Base-by-base conservation (phyloP, 345 rosid species). In the Salix suchowensis region DNA sequence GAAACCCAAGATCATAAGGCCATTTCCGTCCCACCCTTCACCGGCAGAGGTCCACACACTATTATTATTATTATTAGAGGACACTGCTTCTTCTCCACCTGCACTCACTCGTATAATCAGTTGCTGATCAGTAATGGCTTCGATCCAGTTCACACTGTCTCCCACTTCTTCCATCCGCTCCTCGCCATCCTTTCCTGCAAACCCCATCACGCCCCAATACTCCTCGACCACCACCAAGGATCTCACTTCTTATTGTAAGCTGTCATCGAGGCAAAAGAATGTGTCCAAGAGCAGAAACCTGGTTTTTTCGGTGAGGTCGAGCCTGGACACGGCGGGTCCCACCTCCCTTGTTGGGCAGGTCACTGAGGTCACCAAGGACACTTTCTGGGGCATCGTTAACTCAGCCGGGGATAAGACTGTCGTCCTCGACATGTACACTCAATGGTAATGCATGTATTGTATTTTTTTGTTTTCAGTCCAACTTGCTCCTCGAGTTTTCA, bases 351-450 rank as follows among this genome's bases (percentile, higher is more conserved):
- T 94, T 40, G 97, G 98, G 7, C 84, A 91, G 83, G 98, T 92
- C 46, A 91, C 95, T 67, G 98, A 91, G 85, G 98, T 89, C 36
- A 80, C 71, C 42, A 94, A 91, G 78, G 98, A 94, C 76, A 94
- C 92, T 18, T 92, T 94, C 79, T 94, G 98, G 98, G 97, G 97
- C 36, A 86, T 94, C 40, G 98, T 94, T 55, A 82, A 92, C 67
- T 89, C 92, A 70, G 95, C 97, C 80, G 86, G 89, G 28, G 95
- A 90, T 16, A 94, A 90, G 85, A 79, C 91, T 46, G 94, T 92
- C 74, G 97, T 94, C 78, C 90, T 94, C 66, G 97, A 94, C 78
- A 94, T 92, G 98, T 94, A 92, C 82, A 94, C 98, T 46, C 98
- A 94, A 58, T 94, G 98, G 98, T 94, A 81, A 42, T 42, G 10